These are phyloP conservation scores for Ogataea trehaloabstinens DNA, from an alignment of 805 yeast genomes.

Conservation along the genomic window DNA sequence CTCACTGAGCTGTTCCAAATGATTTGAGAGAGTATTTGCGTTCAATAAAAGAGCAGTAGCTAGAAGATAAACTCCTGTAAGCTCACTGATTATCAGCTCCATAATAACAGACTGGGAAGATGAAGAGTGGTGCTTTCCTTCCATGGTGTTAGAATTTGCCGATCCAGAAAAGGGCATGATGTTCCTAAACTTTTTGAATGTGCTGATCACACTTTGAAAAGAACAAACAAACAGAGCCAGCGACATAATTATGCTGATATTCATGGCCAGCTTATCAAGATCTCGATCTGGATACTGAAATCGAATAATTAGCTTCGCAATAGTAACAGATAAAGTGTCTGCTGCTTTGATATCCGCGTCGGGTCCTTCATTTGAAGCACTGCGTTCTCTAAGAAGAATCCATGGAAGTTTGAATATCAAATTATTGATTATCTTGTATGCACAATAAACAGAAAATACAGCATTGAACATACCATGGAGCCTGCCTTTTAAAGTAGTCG, in stretches of 20 bases:
- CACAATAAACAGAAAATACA: conserved; percentile 45
- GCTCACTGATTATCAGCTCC: conserved; percentile 40
- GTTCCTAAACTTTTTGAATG: conserved; percentile 50
- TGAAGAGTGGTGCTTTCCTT: neutral
- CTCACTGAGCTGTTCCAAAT: conserved; percentile 29
- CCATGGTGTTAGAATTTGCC: neutral
- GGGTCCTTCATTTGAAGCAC: conserved; percentile 1
- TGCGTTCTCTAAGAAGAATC: conserved; percentile 18
- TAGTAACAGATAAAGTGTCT: conserved; percentile 50
- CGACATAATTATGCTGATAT: conserved; percentile 51
- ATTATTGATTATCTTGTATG: conserved; percentile 45
- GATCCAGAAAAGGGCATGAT: conserved; percentile 14
- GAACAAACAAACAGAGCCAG: conserved; percentile 61
- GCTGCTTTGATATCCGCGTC: conserved; percentile 18
- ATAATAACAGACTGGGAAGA: conserved; percentile 21
- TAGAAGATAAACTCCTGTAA: conserved; percentile 49
- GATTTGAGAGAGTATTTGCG: conserved; percentile 43
- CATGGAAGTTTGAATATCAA: conserved; percentile 40
- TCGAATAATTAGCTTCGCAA: conserved; percentile 38
- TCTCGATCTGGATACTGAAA: conserved; percentile 27
- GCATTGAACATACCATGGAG: conserved; percentile 9
- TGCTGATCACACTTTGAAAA: conserved; percentile 59
- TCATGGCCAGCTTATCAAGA: conserved; percentile 41
- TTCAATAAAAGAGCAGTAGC: conserved; percentile 51
- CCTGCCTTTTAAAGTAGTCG: conserved; percentile 13